These are phyloP conservation scores for Dionaea muscipula DNA, from an alignment of 179 eudicot species.

Conservation along the genomic window DNA sequence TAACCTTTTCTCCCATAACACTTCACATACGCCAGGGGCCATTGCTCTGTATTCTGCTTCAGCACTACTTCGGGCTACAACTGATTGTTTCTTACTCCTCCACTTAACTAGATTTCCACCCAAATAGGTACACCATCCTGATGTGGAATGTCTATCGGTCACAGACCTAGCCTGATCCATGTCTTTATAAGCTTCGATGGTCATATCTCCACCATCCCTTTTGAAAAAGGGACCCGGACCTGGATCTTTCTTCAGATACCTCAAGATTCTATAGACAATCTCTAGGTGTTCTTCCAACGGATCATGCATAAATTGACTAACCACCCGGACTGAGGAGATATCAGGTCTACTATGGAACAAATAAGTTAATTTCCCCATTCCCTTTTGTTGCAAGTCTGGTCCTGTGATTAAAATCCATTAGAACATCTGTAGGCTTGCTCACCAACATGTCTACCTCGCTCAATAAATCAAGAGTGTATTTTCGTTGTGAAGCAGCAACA, in stretches of 20 bases:
- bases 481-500: background rate
- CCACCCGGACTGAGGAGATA: background rate
- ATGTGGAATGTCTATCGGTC: background rate
- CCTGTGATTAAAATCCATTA: background rate
- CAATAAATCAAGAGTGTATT: background rate
- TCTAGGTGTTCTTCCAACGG: background rate
- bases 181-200: background rate
- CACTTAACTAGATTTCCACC: background rate
- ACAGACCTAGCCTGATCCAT: background rate
- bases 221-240: background rate
- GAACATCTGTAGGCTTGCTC: background rate
- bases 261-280: background rate
- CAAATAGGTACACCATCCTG: background rate
- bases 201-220: background rate
- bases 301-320: constrained; percentile 1
- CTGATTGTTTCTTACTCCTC: background rate
- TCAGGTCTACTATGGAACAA: background rate
- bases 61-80: background rate
- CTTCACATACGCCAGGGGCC: background rate
- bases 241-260: background rate
- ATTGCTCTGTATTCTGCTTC: constrained; percentile 1
- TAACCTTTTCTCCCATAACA: background rate
- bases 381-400: background rate
- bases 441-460: background rate
- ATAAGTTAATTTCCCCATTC: background rate